Evolutionary conservation across 768 basidiomycete genomes (phyloP).

Genomic region (Grammothele lineata): DNA sequence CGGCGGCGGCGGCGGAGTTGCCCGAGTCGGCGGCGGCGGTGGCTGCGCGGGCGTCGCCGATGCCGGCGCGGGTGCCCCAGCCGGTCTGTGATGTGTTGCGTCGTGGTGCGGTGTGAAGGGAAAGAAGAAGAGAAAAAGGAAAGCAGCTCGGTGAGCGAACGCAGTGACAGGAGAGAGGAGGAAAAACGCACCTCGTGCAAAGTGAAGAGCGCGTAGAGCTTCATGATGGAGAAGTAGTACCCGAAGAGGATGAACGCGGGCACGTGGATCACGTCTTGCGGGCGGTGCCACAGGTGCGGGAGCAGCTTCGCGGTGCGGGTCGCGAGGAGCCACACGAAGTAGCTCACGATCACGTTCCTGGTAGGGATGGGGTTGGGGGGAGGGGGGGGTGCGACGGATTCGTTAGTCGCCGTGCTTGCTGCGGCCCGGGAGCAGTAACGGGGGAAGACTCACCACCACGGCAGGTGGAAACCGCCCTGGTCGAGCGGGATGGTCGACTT

Average conservation of each 20-base stretch:
- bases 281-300: conserved; percentile 54
- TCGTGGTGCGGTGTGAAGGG: no score
- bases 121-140: no score
- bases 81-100: conserved; percentile 66
- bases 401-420: no score
- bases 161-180: not conserved
- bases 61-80: conserved; percentile 95
- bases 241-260: conserved; percentile 77
- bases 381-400: no score
- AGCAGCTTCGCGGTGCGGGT: conserved; percentile 72
- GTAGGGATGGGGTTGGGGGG: no score
- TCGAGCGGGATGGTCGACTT: conserved; percentile 69
- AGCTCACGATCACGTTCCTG: conserved; percentile 69
- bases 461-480: conserved; percentile 74
- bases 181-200: conserved; percentile 70
- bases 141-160: no score
- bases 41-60: conserved; percentile 77
- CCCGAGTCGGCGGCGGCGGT: conserved; percentile 67
- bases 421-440: no score
- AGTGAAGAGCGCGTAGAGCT: conserved; percentile 85
- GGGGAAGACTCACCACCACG: conserved; percentile 71
- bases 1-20: conserved; percentile 31
- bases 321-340: conserved; percentile 66
- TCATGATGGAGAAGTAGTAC: conserved; percentile 95
- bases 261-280: conserved; percentile 55